Percentiles rank a stretch among this genome's conserved stretches.
These are phyloP conservation scores for Casuarina equisetifolia DNA, from an alignment of 306 rosid genomes.

Conservation along the genomic window DNA sequence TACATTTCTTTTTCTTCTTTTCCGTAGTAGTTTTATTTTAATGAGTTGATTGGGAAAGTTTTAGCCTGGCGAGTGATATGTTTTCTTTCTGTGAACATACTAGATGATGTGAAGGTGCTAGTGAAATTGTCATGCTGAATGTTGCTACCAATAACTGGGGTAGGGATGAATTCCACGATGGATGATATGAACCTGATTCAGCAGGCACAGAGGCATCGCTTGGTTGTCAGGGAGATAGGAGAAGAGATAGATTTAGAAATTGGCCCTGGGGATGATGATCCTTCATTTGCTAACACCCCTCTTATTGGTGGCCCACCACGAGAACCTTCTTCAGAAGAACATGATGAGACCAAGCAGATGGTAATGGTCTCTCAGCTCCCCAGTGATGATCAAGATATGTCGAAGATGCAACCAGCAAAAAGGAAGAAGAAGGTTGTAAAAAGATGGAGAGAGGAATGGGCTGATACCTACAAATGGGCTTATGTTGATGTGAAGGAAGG, in stretches of 20 bases:
- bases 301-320: constrained; percentile 68
- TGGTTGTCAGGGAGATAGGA: constrained; percentile 88
- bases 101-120: constrained; percentile 27
- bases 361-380: constrained; percentile 76
- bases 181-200: constrained; percentile 95
- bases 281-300: constrained; percentile 72
- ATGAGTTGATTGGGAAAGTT: neutral
- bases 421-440: constrained; percentile 97
- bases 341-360: constrained; percentile 80
- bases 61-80: neutral
- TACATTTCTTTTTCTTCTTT: constrained; percentile 10
- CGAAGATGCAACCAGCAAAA: constrained; percentile 60
- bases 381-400: constrained; percentile 77
- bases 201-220: constrained; percentile 92
- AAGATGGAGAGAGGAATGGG: constrained; percentile 99
- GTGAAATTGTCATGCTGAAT: constrained; percentile 80
- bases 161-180: constrained; percentile 87
- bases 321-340: constrained; percentile 81
- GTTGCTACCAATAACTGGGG: constrained; percentile 66
- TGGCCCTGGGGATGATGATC: constrained; percentile 96
- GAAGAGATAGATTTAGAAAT: constrained; percentile 98
- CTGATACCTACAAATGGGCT: constrained; percentile 99
- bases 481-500: constrained; percentile 94
- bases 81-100: constrained; percentile 23
- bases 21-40: constrained; percentile 5